phyloP scores from a whole-genome alignment of 2,329 filamentous ascomycete genomes.

The Ophiocordyceps unilateralis region DNA sequence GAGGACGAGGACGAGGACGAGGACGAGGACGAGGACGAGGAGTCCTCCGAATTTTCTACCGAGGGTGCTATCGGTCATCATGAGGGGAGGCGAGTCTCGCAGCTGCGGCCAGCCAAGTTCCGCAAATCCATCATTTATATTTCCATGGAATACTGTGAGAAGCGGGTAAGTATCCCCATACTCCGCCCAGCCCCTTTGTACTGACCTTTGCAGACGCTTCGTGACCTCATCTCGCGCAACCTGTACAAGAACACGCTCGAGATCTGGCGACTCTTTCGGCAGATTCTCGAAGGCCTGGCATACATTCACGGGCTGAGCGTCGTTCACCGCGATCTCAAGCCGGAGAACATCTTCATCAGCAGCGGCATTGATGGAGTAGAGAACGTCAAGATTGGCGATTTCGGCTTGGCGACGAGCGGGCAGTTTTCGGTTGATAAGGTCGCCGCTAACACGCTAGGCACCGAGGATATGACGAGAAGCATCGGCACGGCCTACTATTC shows the following conservation, averaged over 20 bases:
- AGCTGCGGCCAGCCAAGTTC: constrained; percentile 17
- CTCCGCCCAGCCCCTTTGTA: not conserved
- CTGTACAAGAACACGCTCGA: constrained; percentile 60
- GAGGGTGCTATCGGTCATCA: constrained; percentile 13
- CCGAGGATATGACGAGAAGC: constrained; percentile 51
- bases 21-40: constrained; percentile 24
- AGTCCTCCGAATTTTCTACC: constrained; percentile 9
- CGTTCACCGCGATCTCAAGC: constrained; percentile 90
- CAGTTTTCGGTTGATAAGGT: constrained; percentile 50
- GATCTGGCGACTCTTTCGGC: constrained; percentile 78
- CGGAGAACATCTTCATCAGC: constrained; percentile 87
- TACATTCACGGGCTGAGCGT: constrained; percentile 86
- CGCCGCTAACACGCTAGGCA: constrained; percentile 22
- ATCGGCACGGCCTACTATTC: constrained; percentile 77
- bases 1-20: constrained; percentile 35
- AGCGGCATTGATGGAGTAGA: constrained; percentile 53
- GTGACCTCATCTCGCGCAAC: constrained; percentile 67
- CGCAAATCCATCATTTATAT: constrained; percentile 72
- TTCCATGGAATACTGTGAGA: constrained; percentile 98
- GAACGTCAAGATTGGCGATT: constrained; percentile 92
- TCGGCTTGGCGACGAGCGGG: constrained; percentile 81
- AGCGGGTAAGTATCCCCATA: constrained; percentile 37
- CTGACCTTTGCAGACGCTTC: constrained; percentile 41
- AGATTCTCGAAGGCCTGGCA: constrained; percentile 74
- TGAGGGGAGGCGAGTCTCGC: constrained; percentile 11